Base-by-base conservation (phyloP, 805 yeast genomes). In the Pichia gijzeniarum region DNA sequence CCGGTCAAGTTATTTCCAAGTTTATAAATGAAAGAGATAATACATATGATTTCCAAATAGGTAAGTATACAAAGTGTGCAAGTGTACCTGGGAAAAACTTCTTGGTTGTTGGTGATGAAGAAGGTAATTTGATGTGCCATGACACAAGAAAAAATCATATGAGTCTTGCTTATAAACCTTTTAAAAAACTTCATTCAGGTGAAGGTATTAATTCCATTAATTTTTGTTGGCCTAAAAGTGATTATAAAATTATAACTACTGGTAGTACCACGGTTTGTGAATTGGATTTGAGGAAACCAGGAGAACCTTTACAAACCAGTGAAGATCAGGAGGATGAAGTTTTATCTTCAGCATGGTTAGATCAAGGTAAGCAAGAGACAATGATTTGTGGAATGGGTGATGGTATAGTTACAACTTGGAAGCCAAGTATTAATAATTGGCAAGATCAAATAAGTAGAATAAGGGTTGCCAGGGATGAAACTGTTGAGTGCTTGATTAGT, bases 251-350 rank as follows among this genome's bases (percentile, higher is more conserved):
- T 55, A 71, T 89, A 20, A 77, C 93, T 0, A 71, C 84, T 22
- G 97, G 96, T 1, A 82, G 91, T 10, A 85, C 95, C 3, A 83
- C 90, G 0, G 67, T 91, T 36, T 74, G 88, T 1, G 82, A 82
- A 48, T 72, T 90, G 56, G 97, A 91, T 61, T 71, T 83, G 3
- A 69, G 96, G 40, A 85, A 83, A 30, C 47, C 53, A 5, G 58
- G 52, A 14, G 85, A 85, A 4, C 72, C 80, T 2, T 62, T 82
- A 1, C 65, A 76, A 3, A 73, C 74, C 34, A 80, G 90, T 32
- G 98, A 90, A 51, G 90, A 88, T 59, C 99, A 91, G 65, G 96
- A 85, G 53, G 98, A 91, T 58, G 99, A 91, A 59, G 65, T 91
- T n/a, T 65, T 91, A 36, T 73, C 89, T 45, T 82, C 87, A 55